These are phyloP conservation scores for Chloranthus sessilifolius DNA, from an alignment of 164 flowering plant genomes.

Conservation along the genomic window DNA sequence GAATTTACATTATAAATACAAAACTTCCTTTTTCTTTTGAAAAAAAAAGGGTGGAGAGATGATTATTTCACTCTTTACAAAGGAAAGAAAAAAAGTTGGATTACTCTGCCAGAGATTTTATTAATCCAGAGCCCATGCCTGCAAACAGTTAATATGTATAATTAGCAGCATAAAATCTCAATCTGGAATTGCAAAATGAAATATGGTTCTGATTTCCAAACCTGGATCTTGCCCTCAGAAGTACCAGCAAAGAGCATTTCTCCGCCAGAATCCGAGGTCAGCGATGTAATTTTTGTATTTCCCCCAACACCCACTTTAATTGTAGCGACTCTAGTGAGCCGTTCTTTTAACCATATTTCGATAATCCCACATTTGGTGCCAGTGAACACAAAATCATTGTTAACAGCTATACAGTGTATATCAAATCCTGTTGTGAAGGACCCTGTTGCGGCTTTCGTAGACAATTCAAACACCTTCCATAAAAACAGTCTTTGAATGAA, in stretches of 20 bases:
- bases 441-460: conserved; percentile 39
- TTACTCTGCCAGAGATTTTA: too few species aligned
- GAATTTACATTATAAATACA: too few species aligned
- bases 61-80: too few species aligned
- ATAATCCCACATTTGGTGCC: conserved; percentile 56
- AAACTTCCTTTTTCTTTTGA: too few species aligned
- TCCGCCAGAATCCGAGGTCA: conserved; percentile 44
- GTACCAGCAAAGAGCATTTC: conserved; percentile 60
- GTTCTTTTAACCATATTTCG: conserved; percentile 67
- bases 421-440: conserved; percentile 45
- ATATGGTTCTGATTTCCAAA: conserved; percentile 11
- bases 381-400: conserved; percentile 53
- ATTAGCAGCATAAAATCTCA: background rate
- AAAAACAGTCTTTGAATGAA: conserved; percentile 7
- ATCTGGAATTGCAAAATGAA: background rate
- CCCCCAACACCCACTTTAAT: conserved; percentile 38
- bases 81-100: too few species aligned
- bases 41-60: too few species aligned
- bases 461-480: conserved; percentile 51
- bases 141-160: conserved; percentile 8
- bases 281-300: conserved; percentile 40
- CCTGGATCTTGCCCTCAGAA: conserved; percentile 71
- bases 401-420: conserved; percentile 36
- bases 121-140: conserved; percentile 51
- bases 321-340: conserved; percentile 39